Conservation (phyloP, 2,329 filamentous ascomycete genomes). For the Cryphonectria nitschkei region DNA sequence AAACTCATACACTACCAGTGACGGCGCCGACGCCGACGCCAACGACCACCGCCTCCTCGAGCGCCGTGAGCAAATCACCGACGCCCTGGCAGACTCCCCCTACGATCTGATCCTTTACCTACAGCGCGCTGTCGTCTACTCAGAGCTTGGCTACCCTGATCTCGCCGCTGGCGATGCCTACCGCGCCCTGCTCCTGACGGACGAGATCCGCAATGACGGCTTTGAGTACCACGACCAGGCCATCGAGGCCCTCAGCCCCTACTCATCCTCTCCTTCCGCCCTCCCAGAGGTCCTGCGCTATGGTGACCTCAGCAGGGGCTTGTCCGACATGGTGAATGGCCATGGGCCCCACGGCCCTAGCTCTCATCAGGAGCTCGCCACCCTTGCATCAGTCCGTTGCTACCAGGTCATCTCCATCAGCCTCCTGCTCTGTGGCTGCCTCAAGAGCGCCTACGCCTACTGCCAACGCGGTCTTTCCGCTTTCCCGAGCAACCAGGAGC, state of each 20-base stretch:
- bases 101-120: conserved; percentile 69
- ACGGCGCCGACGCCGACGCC: conserved; percentile 44
- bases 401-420: conserved; percentile 62
- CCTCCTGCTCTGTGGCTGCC: conserved; percentile 67
- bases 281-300: conserved; percentile 50
- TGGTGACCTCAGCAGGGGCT: conserved; percentile 44
- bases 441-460: conserved; percentile 70
- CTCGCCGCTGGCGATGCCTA: conserved; percentile 90
- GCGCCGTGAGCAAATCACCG: conserved; percentile 60
- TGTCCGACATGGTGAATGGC: conserved; percentile 39
- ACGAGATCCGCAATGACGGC: conserved; percentile 76
- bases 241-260: conserved; percentile 52
- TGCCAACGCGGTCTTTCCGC: conserved; percentile 62
- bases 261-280: conserved; percentile 38
- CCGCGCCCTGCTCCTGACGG: conserved; percentile 81
- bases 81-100: conserved; percentile 53
- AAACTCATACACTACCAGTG: conserved; percentile 33
- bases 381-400: conserved; percentile 57
- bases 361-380: conserved; percentile 47
- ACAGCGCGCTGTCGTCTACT: conserved; percentile 72
- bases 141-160: conserved; percentile 82
- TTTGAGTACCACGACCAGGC: conserved; percentile 82
- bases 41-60: conserved; percentile 52
- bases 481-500: conserved; percentile 58
- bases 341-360: conserved; percentile 41